Evolutionary conservation across 257 asterid genomes (phyloP).

Genomic region (Penstemon barbatus): DNA sequence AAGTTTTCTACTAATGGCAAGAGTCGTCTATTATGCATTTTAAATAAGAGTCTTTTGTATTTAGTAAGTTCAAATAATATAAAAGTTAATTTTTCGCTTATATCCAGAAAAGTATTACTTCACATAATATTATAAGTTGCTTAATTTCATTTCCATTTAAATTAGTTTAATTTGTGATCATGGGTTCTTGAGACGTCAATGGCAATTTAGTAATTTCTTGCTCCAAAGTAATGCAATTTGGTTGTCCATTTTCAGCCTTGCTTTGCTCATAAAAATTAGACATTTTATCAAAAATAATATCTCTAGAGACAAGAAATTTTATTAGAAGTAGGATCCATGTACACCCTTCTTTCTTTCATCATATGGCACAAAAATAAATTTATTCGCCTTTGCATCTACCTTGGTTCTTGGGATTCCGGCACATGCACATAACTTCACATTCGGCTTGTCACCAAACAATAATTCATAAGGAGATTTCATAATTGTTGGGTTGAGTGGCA

Average conservation of each 20-base stretch:
- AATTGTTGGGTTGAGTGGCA: neutral
- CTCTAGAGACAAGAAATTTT: neutral
- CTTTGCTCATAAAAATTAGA: neutral
- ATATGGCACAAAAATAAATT: constrained; percentile 3
- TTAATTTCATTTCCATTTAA: too few relatives aligned
- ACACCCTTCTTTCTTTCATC: constrained; percentile 7
- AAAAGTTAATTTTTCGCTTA: too few relatives aligned
- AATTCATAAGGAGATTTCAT: constrained; percentile 6
- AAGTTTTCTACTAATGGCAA: too few relatives aligned
- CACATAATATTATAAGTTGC: too few relatives aligned
- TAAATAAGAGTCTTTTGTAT: too few relatives aligned
- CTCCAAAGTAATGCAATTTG: neutral
- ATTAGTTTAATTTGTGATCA: neutral
- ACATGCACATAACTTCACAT: neutral
- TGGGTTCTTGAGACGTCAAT: neutral
- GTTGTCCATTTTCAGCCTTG: neutral
- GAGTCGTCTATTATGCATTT: too few relatives aligned
- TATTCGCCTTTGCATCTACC: neutral
- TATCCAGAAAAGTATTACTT: too few relatives aligned
- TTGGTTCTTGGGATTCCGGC: neutral
- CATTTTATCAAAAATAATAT: neutral
- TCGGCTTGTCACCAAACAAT: neutral
- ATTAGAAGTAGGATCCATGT: neutral
- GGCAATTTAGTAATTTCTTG: neutral
- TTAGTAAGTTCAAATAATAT: too few relatives aligned